Conservation (phyloP, 352 stramenopile genomes). For the Globisporangium okanoganense region DNA sequence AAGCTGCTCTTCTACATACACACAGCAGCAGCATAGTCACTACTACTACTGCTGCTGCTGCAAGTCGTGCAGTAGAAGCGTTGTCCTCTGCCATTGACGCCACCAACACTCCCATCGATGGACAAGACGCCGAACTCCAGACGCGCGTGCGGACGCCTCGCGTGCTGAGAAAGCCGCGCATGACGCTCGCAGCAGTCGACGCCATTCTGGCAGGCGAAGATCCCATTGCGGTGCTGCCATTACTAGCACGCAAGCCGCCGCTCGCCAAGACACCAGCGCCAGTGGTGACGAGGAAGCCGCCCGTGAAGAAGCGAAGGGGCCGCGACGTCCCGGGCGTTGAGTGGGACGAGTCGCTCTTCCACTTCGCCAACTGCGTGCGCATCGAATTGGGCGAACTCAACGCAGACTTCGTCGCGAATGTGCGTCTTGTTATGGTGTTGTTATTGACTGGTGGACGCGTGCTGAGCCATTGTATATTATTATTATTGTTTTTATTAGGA, state of each 20-base stretch:
- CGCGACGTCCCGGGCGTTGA: constrained; percentile 18
- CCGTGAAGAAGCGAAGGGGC: constrained; percentile 2
- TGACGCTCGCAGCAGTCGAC: background rate
- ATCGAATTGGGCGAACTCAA: constrained; percentile 37
- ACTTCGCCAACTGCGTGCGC: constrained; percentile 34
- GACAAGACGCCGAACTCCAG: background rate
- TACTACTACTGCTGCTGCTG: background rate
- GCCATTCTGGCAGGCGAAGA: background rate
- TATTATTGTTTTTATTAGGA: constrained; percentile 17
- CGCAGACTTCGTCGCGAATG: constrained; percentile 29
- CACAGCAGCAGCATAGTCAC: background rate
- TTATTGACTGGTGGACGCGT: background rate
- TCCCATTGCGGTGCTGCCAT: background rate
- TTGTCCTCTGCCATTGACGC: background rate
- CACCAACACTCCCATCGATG: background rate
- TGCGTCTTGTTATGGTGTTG: background rate
- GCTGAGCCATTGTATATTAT: background rate
- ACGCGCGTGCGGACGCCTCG: background rate
- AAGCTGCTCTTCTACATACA: background rate
- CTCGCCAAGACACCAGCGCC: background rate
- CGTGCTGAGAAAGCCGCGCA: background rate
- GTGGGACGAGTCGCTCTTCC: constrained; percentile 28
- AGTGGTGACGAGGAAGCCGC: background rate
- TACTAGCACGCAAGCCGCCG: background rate
- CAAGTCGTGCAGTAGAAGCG: background rate